phyloP scores from a whole-genome alignment of 2,329 filamentous ascomycete species.

The Sporothrix curviconia region DNA sequence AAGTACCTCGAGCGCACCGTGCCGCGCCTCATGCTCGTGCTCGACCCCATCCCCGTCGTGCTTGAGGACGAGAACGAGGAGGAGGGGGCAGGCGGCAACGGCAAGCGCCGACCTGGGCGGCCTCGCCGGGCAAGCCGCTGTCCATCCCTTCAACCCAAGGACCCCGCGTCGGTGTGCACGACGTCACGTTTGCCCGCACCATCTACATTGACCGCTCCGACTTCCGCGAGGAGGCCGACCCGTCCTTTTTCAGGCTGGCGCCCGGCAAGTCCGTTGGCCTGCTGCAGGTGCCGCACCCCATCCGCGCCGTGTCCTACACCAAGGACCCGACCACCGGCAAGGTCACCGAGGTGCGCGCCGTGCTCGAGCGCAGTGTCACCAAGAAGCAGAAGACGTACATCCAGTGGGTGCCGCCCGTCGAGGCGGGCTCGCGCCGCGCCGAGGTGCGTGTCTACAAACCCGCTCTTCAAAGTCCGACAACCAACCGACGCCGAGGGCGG shows the following conservation, averaged over 20 bases:
- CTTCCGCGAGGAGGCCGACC: constrained; percentile 65
- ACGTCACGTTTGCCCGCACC: constrained; percentile 61
- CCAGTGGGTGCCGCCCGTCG: constrained; percentile 68
- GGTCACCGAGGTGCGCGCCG: constrained; percentile 55
- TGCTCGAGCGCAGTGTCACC: constrained; percentile 62
- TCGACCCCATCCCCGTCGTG: constrained; percentile 76
- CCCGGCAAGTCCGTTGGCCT: constrained; percentile 66
- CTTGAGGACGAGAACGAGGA: constrained; percentile 73
- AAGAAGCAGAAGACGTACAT: constrained; percentile 76
- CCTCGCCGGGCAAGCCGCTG: constrained; percentile 53
- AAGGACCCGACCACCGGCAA: constrained; percentile 52
- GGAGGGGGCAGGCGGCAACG: too few relatives aligned
- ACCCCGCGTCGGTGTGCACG: constrained; percentile 58
- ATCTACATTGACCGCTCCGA: constrained; percentile 81
- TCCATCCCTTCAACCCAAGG: constrained; percentile 78
- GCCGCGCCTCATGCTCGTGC: constrained; percentile 79
- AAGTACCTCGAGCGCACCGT: constrained; percentile 83
- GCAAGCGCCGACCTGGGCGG: neutral
- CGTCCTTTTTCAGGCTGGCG: constrained; percentile 71
- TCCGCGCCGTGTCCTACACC: constrained; percentile 61
- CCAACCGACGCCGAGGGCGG: constrained; percentile 67
- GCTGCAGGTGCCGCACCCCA: constrained; percentile 62
- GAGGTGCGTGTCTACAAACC: constrained; percentile 74
- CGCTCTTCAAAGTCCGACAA: constrained; percentile 83
- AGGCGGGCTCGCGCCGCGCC: constrained; percentile 56